These are phyloP conservation scores for Lyophyllum semitale DNA, from an alignment of 768 basidiomycete species.

Conservation along the genomic window DNA sequence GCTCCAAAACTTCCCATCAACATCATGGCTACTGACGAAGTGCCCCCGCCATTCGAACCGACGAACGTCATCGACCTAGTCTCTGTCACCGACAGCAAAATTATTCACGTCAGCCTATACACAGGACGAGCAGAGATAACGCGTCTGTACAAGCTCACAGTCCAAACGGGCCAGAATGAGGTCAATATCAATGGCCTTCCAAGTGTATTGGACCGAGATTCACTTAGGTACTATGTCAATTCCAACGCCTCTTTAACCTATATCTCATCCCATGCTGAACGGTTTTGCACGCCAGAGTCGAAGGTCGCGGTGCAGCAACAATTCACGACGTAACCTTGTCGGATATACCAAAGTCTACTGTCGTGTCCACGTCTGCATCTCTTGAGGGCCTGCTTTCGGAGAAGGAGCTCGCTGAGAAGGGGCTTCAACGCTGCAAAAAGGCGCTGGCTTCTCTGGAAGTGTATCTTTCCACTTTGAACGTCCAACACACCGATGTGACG, in stretches of 20 bases:
- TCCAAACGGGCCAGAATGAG: slow-evolving; percentile 34
- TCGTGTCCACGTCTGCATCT: not conserved
- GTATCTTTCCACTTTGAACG: slow-evolving; percentile 26
- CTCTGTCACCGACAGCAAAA: slow-evolving; percentile 29
- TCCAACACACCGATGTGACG: slow-evolving; percentile 19
- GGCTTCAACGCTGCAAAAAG: slow-evolving; percentile 22
- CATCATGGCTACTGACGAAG: no score
- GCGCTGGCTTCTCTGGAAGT: slow-evolving; percentile 22
- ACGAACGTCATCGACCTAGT: slow-evolving; percentile 24
- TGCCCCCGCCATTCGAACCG: no score
- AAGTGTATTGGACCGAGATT: slow-evolving; percentile 26
- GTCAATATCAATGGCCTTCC: slow-evolving; percentile 34
- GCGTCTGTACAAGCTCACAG: slow-evolving; percentile 30
- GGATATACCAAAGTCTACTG: not conserved
- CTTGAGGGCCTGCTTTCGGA: not conserved
- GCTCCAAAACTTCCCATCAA: no score
- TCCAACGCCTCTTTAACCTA: no score
- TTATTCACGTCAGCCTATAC: slow-evolving; percentile 35
- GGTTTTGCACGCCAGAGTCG: no score
- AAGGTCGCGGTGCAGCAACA: not conserved
- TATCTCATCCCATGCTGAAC: no score
- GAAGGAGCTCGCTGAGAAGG: not conserved
- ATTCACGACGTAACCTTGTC: slow-evolving; percentile 8
- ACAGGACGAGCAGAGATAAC: slow-evolving; percentile 36
- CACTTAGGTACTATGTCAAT: no score